Evolutionary conservation across 768 basidiomycete genomes (phyloP).

Genomic region (Hypsizygus marmoreus): DNA sequence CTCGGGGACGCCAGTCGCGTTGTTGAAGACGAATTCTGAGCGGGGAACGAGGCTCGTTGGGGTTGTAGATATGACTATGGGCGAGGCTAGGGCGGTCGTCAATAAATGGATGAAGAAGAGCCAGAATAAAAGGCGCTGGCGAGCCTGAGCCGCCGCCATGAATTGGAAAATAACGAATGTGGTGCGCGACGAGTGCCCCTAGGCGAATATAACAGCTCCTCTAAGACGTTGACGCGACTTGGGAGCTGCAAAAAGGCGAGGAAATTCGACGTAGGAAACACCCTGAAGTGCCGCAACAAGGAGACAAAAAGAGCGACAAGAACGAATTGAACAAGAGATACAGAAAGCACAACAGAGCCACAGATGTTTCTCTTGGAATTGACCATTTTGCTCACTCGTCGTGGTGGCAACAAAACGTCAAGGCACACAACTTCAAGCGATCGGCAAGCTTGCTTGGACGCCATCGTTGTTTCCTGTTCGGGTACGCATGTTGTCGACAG

Average conservation of each 20-base stretch:
- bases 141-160: conserved; percentile 15
- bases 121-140: conserved; percentile 13
- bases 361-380: conserved; percentile 1
- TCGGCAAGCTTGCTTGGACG: neutral
- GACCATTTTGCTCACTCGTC: conserved; percentile 15
- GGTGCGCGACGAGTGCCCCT: conserved; percentile 9
- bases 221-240: neutral
- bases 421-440: conserved; percentile 4
- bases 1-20: conserved; percentile 38
- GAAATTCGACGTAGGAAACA: neutral
- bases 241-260: neutral
- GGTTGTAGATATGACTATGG: neutral
- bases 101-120: conserved; percentile 9
- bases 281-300: neutral
- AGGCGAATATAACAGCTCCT: neutral
- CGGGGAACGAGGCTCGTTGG: conserved; percentile 13
- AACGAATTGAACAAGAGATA: conserved; percentile 1
- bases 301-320: neutral
- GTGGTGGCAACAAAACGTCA: conserved; percentile 17
- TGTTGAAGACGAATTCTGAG: conserved; percentile 22
- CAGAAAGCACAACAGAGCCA: neutral
- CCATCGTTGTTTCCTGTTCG: neutral
- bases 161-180: conserved; percentile 15
- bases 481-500: too few species aligned
- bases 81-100: conserved; percentile 6